Evolutionary conservation across 768 basidiomycete genomes (phyloP), one percentile per base, ranked within the genome.

Genomic region (Neoboletus subvelutipes): DNA sequence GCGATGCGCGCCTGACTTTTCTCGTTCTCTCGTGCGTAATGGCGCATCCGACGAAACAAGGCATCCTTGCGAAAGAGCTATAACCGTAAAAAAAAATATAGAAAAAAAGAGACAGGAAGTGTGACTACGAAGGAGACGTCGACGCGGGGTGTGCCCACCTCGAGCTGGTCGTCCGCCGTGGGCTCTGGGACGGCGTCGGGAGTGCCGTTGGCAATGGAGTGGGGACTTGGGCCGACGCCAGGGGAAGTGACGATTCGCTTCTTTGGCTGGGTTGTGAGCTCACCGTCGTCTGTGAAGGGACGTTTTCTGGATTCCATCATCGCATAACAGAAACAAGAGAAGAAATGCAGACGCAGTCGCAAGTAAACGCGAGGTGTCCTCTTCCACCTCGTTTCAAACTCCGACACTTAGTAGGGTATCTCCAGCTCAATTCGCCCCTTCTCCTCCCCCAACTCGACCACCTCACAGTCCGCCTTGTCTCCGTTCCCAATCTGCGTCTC

Each of bases 401-500:
- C 70, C 70, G 68, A 66, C 20, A 17, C 45, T 41, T 37, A 50
- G 45, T 50, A 15, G 37, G 53, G 31, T 34, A 39, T 39, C 28
- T 31, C 12, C 33, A 63, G 10, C 51, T 58, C 51, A 1, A 46
- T 17, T 26, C 5, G 5, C 36, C 24, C 48, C 15, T 52, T 0
- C 15, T n/a, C n/a, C 40, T 31, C 51, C 3, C 28, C 55, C 66
- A 81, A 66, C 24, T 87, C 80, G 18, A 93, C 65, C 54, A 98
- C 82, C 73, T 99, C 94, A 69, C 96, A 98, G 72, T 99, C 97
- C 22, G 83, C 77, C 55, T 67, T 67, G 49, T 84, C 81, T 1
- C 89, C 89, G 55, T 90, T 81, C 7, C 93, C 94, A 52, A 96
- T 86, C 71, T 98, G 95, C 24, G 94, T 92, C 73, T 98, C 96